phyloP scores from a whole-genome alignment of 257 asterid species.

The Forsythia suspensa region DNA sequence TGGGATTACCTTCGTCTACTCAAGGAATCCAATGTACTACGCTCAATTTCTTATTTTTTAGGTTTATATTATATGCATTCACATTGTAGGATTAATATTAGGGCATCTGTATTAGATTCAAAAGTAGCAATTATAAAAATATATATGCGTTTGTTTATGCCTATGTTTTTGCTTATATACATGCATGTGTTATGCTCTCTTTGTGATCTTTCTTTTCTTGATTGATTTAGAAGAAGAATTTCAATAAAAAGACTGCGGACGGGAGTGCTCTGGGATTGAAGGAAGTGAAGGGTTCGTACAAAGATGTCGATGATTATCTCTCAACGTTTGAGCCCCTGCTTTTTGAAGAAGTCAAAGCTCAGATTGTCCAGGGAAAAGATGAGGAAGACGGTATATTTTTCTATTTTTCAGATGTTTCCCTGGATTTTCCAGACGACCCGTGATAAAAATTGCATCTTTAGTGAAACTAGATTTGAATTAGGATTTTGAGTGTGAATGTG shows the following conservation, averaged over 20 bases:
- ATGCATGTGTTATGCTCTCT: background rate
- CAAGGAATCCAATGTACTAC: slow-evolving; percentile 56
- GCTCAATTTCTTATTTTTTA: background rate
- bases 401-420: background rate
- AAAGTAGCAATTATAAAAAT: background rate
- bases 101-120: background rate
- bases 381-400: slow-evolving; percentile 61
- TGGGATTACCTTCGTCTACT: slow-evolving; percentile 85
- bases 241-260: slow-evolving; percentile 30
- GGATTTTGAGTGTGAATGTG: slow-evolving; percentile 1
- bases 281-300: slow-evolving; percentile 66
- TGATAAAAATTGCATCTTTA: background rate
- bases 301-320: slow-evolving; percentile 75
- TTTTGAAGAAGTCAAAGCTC: slow-evolving; percentile 94
- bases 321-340: slow-evolving; percentile 83
- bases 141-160: background rate
- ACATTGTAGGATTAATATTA: background rate
- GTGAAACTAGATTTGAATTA: slow-evolving; percentile 1
- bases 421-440: background rate
- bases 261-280: slow-evolving; percentile 43
- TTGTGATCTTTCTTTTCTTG: background rate
- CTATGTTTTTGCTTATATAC: background rate
- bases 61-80: background rate
- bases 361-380: slow-evolving; percentile 57
- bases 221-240: slow-evolving; percentile 35